These are phyloP conservation scores for Globisporangium viniferum DNA, from an alignment of 352 stramenopile species.

Conservation along the genomic window DNA sequence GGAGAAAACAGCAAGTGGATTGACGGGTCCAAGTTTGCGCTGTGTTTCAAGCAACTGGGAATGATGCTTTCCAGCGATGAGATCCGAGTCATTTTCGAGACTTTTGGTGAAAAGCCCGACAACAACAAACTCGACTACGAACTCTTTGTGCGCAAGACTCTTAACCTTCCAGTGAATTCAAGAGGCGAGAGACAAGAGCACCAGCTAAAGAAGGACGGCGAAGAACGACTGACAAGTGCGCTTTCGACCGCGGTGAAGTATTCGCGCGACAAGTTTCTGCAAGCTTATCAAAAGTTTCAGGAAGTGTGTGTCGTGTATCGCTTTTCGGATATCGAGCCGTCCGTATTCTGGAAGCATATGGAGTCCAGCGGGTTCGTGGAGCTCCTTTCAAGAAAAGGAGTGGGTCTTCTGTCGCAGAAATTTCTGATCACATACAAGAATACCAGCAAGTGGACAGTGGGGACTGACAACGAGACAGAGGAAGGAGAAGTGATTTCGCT, in stretches of 20 bases:
- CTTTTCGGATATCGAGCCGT: conserved; percentile 29
- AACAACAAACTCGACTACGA: conserved; percentile 25
- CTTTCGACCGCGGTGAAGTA: conserved; percentile 29
- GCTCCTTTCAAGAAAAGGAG: conserved; percentile 37
- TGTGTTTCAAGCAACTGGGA: conserved; percentile 29
- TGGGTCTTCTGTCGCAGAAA: conserved; percentile 30
- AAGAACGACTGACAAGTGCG: conserved; percentile 27
- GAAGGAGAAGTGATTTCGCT: conserved; percentile 23
- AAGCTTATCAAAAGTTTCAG: conserved; percentile 32
- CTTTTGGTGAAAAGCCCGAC: conserved; percentile 19
- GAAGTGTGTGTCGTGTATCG: conserved; percentile 54
- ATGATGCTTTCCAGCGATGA: conserved; percentile 24
- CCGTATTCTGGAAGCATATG: conserved; percentile 48
- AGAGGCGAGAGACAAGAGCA: conserved; percentile 5
- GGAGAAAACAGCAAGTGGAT: conserved; percentile 14
- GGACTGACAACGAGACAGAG: conserved; percentile 8
- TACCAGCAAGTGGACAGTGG: conserved; percentile 7
- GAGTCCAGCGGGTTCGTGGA: conserved; percentile 36
- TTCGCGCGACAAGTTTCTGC: conserved; percentile 29
- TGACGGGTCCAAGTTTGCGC: conserved; percentile 24
- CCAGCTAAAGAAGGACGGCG: conserved; percentile 24
- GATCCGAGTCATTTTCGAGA: conserved; percentile 23
- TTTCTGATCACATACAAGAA: conserved; percentile 23
- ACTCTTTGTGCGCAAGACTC: conserved; percentile 20
- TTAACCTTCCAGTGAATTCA: conserved; percentile 10